Evolutionary conservation across 768 basidiomycete species (phyloP), one percentile per base, ranked within the genome.

Genomic region (Boletellus ananas): DNA sequence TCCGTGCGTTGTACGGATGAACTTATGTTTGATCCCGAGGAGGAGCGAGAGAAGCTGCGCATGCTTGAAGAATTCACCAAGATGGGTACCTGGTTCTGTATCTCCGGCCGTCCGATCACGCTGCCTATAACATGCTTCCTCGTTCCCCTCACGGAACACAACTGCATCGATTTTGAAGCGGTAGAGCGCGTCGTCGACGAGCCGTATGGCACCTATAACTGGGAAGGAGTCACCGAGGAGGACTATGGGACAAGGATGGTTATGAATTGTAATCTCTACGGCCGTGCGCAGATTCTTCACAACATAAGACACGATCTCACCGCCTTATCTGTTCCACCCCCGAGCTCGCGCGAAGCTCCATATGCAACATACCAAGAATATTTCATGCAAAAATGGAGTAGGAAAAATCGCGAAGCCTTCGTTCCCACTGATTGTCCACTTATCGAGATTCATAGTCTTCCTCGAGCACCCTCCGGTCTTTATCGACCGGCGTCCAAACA

Each of bases 11-110:
- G 74, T 41, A 70, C 69, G 13, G 72, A 74, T n/a, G 73, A 80
- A 10, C 60, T 68, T 17, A 62, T 87, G 1, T 75, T 83, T 49
- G 65, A 72, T 33, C 68, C 66, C 11, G 72, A 74, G 13, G 73
- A 80, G 3, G 79, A 82, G 45, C 65, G 65, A 52, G 64, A 72
- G 43, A 73, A 74, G 44, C 71, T 83, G 16, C 64, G 65, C 33
- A 63, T 77, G 35, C 80, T 94, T 71, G 72, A 81, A n/a, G 74
- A 79, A 34, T 90, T 79, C 64, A 90, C 85, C 43, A 77, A 70
- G 57, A 68, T 71, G 57, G 79, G 80, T 14, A 72, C 88, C 39
- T 81, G 77, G 75, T 79, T 77, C 67, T 79, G 79, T 57, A 75
- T 84, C 63, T 84, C 84, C 7, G 74, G 77, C 3, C 78, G 79